Base-by-base conservation (phyloP, 257 asterid genomes). In the Apocynum venetum region DNA sequence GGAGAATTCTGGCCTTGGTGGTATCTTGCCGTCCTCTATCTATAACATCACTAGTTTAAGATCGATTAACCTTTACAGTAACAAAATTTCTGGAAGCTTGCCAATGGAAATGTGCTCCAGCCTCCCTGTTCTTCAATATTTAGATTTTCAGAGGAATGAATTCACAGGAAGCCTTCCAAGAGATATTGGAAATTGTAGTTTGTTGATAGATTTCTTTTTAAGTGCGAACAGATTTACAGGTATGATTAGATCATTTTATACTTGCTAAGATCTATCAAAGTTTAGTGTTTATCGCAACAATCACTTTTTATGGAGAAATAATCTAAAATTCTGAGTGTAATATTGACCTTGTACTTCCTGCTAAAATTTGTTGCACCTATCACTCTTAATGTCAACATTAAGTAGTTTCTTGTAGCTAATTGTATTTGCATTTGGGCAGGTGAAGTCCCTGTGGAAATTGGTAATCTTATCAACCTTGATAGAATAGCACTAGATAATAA, bases 101-200 rank as follows among this genome's bases (percentile, higher is more conserved):
- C 82, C 86, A 9, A 57, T 5, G 60, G 44, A 74, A 20, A 48
- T 82, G 36, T 82, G 85, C 59, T 68, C 78, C 64, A 25, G 52
- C 72, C 81, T 82, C 68, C 77, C 85, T 60, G 60, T 41, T 68
- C 56, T 78, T 53, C 48, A 61, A 43, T 57, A 76, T 51, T 44
- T 74, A 0, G 77, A 78, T 74, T 74, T 82, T 51, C 61, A 74
- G 31, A 78, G 71, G 40, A 79, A 79, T 48, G 63, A 20, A 25
- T 82, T 82, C 73, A 65, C 17, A 4, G 83, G 83, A 72, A 3
- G 36, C 4, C 66, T 83, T 66, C 79, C 81, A 44, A 83, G 64
- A 40, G 79, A 65, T 36, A 73, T 86, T 48, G 84, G 84, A 3
- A 83, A 86, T 48, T 63, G 80, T 31, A 83, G 84, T 59, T 77